Evolutionary conservation across 2,329 filamentous ascomycete genomes (phyloP).

Genomic region (Rachicladosporium sp.): DNA sequence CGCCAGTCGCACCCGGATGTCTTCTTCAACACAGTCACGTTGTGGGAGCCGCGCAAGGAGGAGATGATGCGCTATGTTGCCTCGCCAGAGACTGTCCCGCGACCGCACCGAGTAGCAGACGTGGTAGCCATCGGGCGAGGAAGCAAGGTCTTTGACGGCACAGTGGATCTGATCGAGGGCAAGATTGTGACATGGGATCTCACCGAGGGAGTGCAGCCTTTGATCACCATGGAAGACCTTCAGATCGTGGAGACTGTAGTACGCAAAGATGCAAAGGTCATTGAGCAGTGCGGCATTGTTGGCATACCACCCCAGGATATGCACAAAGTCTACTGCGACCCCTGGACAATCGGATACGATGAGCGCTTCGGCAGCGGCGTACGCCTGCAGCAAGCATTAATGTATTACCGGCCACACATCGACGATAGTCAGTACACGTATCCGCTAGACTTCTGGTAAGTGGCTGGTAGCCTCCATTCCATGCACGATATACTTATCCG

Average conservation of each 20-base stretch:
- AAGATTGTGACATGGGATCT: slow-evolving; percentile 64
- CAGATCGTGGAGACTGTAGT: slow-evolving; percentile 65
- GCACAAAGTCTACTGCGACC: slow-evolving; percentile 93
- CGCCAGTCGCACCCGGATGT: slow-evolving; percentile 58
- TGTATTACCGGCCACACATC: slow-evolving; percentile 82
- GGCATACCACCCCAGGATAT: slow-evolving; percentile 74
- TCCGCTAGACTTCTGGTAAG: slow-evolving; percentile 89
- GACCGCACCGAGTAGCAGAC: slow-evolving; percentile 64
- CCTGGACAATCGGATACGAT: slow-evolving; percentile 92
- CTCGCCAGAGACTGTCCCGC: slow-evolving; percentile 45
- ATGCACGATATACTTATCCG: no score
- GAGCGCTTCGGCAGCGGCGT: slow-evolving; percentile 70
- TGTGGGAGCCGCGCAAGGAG: slow-evolving; percentile 74
- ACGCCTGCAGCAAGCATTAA: slow-evolving; percentile 79
- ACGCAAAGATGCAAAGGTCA: slow-evolving; percentile 70
- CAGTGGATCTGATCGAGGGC: slow-evolving; percentile 57
- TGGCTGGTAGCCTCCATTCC: no score
- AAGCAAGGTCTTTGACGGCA: slow-evolving; percentile 70
- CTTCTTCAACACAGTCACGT: slow-evolving; percentile 74
- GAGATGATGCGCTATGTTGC: slow-evolving; percentile 72
- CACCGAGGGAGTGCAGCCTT: slow-evolving; percentile 65
- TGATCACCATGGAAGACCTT: slow-evolving; percentile 88
- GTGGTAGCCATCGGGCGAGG: slow-evolving; percentile 69
- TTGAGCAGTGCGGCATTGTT: slow-evolving; percentile 76
- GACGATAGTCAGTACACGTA: slow-evolving; percentile 87